Evolutionary conservation across 2,329 filamentous ascomycete species (phyloP).

Genomic region (Fusarium falciforme): DNA sequence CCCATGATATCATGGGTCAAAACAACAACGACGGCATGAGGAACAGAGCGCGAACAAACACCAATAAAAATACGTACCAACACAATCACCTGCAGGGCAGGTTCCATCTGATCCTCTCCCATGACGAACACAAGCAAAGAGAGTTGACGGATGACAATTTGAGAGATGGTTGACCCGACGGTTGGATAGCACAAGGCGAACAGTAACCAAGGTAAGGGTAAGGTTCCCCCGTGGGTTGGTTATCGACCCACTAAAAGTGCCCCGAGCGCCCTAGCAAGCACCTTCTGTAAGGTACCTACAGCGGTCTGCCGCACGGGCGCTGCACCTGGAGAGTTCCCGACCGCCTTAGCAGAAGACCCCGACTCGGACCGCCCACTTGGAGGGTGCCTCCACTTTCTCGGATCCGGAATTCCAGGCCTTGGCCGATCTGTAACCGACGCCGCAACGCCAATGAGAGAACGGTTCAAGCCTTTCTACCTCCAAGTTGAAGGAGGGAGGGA

Average conservation of each 20-base stretch:
- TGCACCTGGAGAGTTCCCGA: neutral
- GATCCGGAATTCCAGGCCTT: slow-evolving; percentile 19
- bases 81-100: slow-evolving; percentile 79
- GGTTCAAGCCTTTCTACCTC: neutral
- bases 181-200: neutral
- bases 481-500: neutral
- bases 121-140: slow-evolving; percentile 23
- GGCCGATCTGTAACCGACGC: slow-evolving; percentile 4
- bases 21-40: neutral
- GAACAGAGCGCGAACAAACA: slow-evolving; percentile 8
- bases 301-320: neutral
- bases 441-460: slow-evolving; percentile 3
- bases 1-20: slow-evolving; percentile 11
- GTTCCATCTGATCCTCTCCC: slow-evolving; percentile 46
- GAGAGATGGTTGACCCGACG: neutral
- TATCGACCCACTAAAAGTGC: slow-evolving; percentile 28
- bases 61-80: slow-evolving; percentile 66
- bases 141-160: slow-evolving; percentile 18
- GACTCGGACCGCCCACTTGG: slow-evolving; percentile 24
- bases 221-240: slow-evolving; percentile 13
- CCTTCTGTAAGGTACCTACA: slow-evolving; percentile 28
- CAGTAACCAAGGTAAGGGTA: neutral
- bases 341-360: slow-evolving; percentile 21
- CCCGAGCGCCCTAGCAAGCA: neutral
- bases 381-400: slow-evolving; percentile 1